Percentiles rank a stretch among this genome's conserved stretches.
These are phyloP conservation scores for Dendrocalamus sinicus DNA, from an alignment of 176 grass and related monocot species.

Conservation along the genomic window DNA sequence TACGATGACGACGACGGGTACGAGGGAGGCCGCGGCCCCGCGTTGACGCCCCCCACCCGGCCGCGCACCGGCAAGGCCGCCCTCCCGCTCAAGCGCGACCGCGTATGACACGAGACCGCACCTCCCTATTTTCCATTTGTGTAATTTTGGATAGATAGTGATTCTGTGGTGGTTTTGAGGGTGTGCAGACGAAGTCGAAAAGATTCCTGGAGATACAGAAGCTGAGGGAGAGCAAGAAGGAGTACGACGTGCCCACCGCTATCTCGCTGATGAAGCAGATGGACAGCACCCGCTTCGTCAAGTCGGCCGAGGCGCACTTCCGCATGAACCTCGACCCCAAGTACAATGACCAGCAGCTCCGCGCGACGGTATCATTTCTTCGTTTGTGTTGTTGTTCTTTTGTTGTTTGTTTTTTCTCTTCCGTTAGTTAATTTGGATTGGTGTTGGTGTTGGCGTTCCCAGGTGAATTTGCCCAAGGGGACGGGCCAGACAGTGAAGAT, in stretches of 20 bases:
- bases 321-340: conserved; percentile 96
- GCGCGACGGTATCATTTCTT: conserved; percentile 67
- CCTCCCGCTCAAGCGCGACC: conserved; percentile 85
- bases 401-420: neutral
- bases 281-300: conserved; percentile 64
- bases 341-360: conserved; percentile 99
- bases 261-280: conserved; percentile 76
- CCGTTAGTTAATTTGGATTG: conserved; percentile 17
- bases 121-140: neutral
- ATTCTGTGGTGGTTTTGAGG: conserved; percentile 1
- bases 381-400: neutral
- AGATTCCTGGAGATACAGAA: conserved; percentile 97
- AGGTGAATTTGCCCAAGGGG: conserved; percentile 99
- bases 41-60: conserved; percentile 59
- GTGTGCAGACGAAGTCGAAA: conserved; percentile 81
- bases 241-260: conserved; percentile 78
- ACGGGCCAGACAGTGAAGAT: conserved; percentile 88
- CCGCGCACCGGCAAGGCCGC: conserved; percentile 93
- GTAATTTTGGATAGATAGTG: neutral
- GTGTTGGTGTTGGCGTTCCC: neutral
- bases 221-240: conserved; percentile 92
- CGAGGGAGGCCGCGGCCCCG: conserved; percentile 46
- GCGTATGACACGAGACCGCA: conserved; percentile 46
- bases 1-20: conserved; percentile 50
- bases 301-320: conserved; percentile 93